Conservation (phyloP, 1,284 basidiomycete genomes). For the Cystobasidium sp. region DNA sequence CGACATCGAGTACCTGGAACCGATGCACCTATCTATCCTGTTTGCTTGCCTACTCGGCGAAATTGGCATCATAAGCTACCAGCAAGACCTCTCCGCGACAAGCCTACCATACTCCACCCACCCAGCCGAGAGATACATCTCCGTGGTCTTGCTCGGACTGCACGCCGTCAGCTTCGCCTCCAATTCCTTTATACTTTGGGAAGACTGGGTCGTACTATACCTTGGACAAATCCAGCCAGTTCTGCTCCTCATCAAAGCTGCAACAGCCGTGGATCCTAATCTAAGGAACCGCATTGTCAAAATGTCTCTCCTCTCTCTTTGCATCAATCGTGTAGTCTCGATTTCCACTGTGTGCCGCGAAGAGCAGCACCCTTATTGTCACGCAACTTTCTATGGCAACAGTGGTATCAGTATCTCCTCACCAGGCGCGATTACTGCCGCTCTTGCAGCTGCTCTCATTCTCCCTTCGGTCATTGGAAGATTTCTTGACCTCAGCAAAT, state of each 20-base stretch:
- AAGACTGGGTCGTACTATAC: slow-evolving; percentile 80
- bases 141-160: slow-evolving; percentile 43
- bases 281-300: slow-evolving; percentile 76
- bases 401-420: slow-evolving; percentile 60
- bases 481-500: slow-evolving; percentile 70
- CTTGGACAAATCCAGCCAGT: slow-evolving; percentile 68
- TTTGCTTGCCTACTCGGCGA: not conserved
- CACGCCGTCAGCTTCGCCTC: slow-evolving; percentile 61
- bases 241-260: slow-evolving; percentile 59
- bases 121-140: slow-evolving; percentile 14
- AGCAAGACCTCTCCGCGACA: not conserved
- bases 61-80: not conserved
- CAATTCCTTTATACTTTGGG: slow-evolving; percentile 96
- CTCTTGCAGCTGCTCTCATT: slow-evolving; percentile 65
- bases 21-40: not conserved
- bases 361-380: slow-evolving; percentile 86
- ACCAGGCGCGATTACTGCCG: slow-evolving; percentile 65
- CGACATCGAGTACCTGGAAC: not conserved
- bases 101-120: not conserved
- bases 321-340: slow-evolving; percentile 74
- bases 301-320: slow-evolving; percentile 69
- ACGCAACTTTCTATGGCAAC: slow-evolving; percentile 81
- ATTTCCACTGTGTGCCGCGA: slow-evolving; percentile 86
- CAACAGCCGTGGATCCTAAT: slow-evolving; percentile 68
- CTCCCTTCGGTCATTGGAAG: slow-evolving; percentile 67